Percentiles rank a stretch among this genome's conserved stretches.
phyloP scores from a whole-genome alignment of 2,329 filamentous ascomycete genomes.

The Aphanoascus verrucosus region DNA sequence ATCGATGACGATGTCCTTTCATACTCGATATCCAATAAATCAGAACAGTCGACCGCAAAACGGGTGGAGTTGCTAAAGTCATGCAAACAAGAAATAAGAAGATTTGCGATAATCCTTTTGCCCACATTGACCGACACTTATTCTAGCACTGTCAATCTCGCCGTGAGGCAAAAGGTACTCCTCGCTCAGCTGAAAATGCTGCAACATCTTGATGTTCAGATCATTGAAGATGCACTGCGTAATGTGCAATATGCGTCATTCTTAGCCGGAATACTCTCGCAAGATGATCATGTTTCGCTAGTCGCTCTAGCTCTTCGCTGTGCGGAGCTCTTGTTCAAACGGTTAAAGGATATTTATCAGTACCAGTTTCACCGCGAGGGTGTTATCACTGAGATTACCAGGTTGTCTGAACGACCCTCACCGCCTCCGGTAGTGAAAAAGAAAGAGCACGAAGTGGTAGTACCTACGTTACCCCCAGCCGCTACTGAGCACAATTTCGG shows the following conservation, averaged over 20 bases:
- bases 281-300: constrained; percentile 80
- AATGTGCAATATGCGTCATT: constrained; percentile 93
- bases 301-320: constrained; percentile 82
- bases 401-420: constrained; percentile 50
- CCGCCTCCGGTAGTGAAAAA: constrained; percentile 21
- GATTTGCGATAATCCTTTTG: constrained; percentile 85
- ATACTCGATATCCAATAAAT: constrained; percentile 23
- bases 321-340: constrained; percentile 72
- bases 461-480: constrained; percentile 5
- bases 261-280: constrained; percentile 84
- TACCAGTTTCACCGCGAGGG: constrained; percentile 97
- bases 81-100: constrained; percentile 78
- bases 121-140: constrained; percentile 94
- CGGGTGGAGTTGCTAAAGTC: constrained; percentile 67
- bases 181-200: constrained; percentile 97
- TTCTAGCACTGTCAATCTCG: constrained; percentile 92
- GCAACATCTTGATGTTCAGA: constrained; percentile 76
- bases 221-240: constrained; percentile 74
- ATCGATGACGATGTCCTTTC: constrained; percentile 37
- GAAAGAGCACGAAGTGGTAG: constrained; percentile 8
- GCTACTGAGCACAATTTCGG: constrained; percentile 15
- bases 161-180: constrained; percentile 87
- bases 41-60: constrained; percentile 57
- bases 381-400: constrained; percentile 81
- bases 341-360: constrained; percentile 77